phyloP scores from a whole-genome alignment of 371 early-diverging fungal species.

The Mucor sp. region DNA sequence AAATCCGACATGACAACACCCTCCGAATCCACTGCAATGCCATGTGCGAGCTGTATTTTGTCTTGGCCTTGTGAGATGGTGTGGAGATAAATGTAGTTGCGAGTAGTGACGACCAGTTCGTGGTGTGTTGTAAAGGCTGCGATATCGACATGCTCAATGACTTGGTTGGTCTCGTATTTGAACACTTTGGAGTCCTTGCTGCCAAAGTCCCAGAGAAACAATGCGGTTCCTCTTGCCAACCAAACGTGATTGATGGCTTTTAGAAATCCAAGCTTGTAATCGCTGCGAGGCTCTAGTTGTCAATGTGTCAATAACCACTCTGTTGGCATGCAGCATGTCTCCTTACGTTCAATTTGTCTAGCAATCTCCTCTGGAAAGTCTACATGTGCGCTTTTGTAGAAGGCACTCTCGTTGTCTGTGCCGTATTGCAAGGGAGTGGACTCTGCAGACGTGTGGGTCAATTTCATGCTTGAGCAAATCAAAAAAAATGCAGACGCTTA shows the following conservation, averaged over 20 bases:
- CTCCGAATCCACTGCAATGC: neutral
- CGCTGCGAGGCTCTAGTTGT: neutral
- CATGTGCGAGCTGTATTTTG: slow-evolving; percentile 4
- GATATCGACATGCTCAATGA: slow-evolving; percentile 15
- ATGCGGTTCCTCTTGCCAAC: neutral
- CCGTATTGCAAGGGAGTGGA: neutral
- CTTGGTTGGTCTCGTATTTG: slow-evolving; percentile 12
- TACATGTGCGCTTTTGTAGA: neutral
- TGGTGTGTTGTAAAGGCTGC: neutral
- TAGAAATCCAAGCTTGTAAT: slow-evolving; percentile 18
- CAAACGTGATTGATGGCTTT: slow-evolving; percentile 7
- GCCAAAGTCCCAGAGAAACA: slow-evolving; percentile 19
- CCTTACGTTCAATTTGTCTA: neutral
- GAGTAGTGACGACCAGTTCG: slow-evolving; percentile 12
- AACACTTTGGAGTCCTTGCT: slow-evolving; percentile 1
- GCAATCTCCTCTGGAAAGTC: neutral
- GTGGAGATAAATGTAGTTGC: slow-evolving; percentile 15
- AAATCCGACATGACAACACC: slow-evolving; percentile 14
- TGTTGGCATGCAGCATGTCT: neutral
- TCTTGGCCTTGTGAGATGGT: neutral
- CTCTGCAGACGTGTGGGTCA: too few species aligned
- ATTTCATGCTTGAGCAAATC: too few species aligned
- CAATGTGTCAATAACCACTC: too few species aligned
- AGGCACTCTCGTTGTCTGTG: neutral
- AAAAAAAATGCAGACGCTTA: too few species aligned